Conservation (phyloP, 768 basidiomycete species). For the Floccularia luteovirens region DNA sequence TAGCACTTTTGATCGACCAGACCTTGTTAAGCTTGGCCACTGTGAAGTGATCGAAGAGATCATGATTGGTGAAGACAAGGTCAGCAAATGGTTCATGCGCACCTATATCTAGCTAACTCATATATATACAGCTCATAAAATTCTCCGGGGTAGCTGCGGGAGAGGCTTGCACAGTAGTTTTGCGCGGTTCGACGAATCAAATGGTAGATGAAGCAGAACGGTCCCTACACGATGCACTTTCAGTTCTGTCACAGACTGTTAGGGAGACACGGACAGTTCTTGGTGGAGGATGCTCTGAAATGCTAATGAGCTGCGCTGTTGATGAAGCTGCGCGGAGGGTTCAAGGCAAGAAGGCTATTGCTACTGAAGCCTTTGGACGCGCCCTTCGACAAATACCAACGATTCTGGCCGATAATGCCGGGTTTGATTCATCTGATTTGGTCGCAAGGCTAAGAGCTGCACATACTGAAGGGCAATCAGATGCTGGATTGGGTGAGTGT, state of each 20-base stretch:
- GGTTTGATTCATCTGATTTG: constrained; percentile 95
- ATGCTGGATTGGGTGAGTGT: constrained; percentile 79
- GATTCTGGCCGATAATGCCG: constrained; percentile 95
- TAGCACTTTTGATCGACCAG: constrained; percentile 89
- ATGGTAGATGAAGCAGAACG: constrained; percentile 99
- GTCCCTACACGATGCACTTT: constrained; percentile 94
- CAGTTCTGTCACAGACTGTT: constrained; percentile 94
- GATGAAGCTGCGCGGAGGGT: constrained; percentile 82
- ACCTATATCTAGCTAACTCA: neutral
- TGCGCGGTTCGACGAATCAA: constrained; percentile 94
- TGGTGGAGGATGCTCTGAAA: constrained; percentile 97
- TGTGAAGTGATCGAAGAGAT: constrained; percentile 98
- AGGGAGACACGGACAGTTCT: constrained; percentile 93
- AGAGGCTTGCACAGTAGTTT: constrained; percentile 95
- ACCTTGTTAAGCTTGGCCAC: constrained; percentile 84
- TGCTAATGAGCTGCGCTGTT: constrained; percentile 93
- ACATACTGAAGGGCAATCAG: constrained; percentile 82
- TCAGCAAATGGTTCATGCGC: constrained; percentile 18
- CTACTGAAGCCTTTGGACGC: constrained; percentile 84
- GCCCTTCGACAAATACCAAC: constrained; percentile 94
- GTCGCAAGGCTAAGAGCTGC: constrained; percentile 86
- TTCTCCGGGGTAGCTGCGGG: constrained; percentile 99
- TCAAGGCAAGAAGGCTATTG: constrained; percentile 93
- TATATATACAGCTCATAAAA: constrained; percentile 77
- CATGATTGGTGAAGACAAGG: constrained; percentile 99